Conservation (phyloP, 768 basidiomycete genomes). For the Lentinula sp. region DNA sequence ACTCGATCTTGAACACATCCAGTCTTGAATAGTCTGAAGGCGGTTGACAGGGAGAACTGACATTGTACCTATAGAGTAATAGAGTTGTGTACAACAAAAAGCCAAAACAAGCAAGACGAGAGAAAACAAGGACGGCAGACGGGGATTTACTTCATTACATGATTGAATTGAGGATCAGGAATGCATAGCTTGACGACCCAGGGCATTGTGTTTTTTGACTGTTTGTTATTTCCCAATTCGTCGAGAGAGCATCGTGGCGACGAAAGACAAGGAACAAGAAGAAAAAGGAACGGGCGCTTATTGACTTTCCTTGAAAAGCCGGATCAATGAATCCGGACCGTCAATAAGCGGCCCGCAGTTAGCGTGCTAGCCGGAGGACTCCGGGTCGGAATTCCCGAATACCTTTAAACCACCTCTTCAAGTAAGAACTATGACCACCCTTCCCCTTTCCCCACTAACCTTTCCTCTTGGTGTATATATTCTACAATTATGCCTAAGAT, state of each 20-base stretch:
- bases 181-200: no score
- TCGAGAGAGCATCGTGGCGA: constrained; percentile 3
- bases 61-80: neutral
- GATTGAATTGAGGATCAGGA: neutral
- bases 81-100: neutral
- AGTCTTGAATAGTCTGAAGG: neutral
- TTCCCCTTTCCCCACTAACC: neutral
- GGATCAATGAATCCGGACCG: neutral
- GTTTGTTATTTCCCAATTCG: neutral
- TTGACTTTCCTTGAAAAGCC: neutral
- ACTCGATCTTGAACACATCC: neutral
- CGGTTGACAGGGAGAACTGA: neutral
- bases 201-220: neutral
- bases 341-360: neutral
- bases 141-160: neutral
- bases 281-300: neutral
- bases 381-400: neutral
- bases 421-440: neutral
- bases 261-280: neutral
- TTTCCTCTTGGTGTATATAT: neutral
- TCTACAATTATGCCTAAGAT: constrained; percentile 24
- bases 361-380: no score
- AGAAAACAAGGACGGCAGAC: neutral
- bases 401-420: neutral
- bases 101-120: neutral